phyloP scores from a whole-genome alignment of 1,284 basidiomycete species.

The Termitomyces sp. region DNA sequence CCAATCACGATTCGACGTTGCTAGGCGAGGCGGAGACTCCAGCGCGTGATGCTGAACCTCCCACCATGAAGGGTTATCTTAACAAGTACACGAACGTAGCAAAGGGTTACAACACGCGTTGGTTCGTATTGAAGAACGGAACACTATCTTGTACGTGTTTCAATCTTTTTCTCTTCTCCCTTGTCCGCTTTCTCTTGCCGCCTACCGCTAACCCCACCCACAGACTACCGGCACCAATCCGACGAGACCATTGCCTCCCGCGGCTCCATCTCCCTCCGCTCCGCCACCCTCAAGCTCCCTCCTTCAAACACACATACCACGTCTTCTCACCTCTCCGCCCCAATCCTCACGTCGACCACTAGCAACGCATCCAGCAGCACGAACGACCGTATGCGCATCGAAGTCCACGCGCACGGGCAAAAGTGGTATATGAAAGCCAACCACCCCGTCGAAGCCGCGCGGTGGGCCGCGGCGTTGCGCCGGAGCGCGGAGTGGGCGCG shows the following conservation, averaged over 20 bases:
- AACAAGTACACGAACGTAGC: slow-evolving; percentile 92
- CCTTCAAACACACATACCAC: neutral
- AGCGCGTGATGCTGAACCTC: slow-evolving; percentile 44
- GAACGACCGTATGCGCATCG: slow-evolving; percentile 73
- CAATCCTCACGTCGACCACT: neutral
- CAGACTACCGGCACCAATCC: slow-evolving; percentile 88
- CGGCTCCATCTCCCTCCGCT: slow-evolving; percentile 87
- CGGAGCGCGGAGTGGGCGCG: slow-evolving; percentile 67
- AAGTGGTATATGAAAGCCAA: slow-evolving; percentile 92
- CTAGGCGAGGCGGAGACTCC: slow-evolving; percentile 35
- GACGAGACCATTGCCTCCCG: slow-evolving; percentile 86
- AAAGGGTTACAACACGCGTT: slow-evolving; percentile 85
- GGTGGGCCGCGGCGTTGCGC: slow-evolving; percentile 79
- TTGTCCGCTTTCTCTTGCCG: neutral
- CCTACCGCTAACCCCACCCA: too few relatives aligned
- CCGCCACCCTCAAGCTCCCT: slow-evolving; percentile 56
- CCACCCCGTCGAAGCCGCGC: slow-evolving; percentile 82
- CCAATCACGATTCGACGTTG: slow-evolving; percentile 72
- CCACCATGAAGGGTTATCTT: slow-evolving; percentile 73
- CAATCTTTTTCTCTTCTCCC: neutral
- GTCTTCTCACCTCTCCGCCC: neutral
- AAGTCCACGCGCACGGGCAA: slow-evolving; percentile 65
- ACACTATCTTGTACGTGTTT: slow-evolving; percentile 68
- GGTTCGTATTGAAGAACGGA: slow-evolving; percentile 92
- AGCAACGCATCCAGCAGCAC: neutral